These are phyloP conservation scores for Mrakia frigida DNA, from an alignment of 768 basidiomycete species.

Conservation along the genomic window DNA sequence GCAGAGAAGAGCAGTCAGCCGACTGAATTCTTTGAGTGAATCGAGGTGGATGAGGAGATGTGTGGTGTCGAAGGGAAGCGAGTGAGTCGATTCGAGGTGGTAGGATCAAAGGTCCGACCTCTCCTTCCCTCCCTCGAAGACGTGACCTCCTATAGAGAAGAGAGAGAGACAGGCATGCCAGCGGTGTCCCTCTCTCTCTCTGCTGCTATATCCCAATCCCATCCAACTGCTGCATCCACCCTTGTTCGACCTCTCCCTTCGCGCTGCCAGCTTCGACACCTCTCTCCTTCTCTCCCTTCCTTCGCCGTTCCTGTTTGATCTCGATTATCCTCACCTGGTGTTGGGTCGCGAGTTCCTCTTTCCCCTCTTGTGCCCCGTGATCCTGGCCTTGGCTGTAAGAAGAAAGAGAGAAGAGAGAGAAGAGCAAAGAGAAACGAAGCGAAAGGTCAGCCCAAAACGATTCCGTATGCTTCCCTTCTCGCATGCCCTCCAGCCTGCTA, in stretches of 20 bases:
- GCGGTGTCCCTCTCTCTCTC: background rate
- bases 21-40: background rate
- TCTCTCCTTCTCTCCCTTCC: background rate
- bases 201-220: background rate
- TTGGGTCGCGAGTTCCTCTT: slow-evolving; percentile 95
- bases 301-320: background rate
- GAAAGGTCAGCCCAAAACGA: background rate
- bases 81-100: background rate
- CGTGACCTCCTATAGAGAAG: background rate
- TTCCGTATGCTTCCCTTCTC: background rate
- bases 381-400: slow-evolving; percentile 71
- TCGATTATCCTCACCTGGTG: slow-evolving; percentile 54
- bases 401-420: background rate
- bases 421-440: background rate
- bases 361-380: slow-evolving; percentile 96
- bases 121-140: background rate
- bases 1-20: background rate
- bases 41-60: background rate
- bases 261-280: background rate
- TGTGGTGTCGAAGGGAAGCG: background rate
- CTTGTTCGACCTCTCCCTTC: background rate
- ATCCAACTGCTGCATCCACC: too few relatives aligned
- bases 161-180: background rate
- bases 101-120: background rate
- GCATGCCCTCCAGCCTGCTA: background rate